Evolutionary conservation across 2,329 filamentous ascomycete genomes (phyloP).

Genomic region (Beauveria scarabaeidicola): DNA sequence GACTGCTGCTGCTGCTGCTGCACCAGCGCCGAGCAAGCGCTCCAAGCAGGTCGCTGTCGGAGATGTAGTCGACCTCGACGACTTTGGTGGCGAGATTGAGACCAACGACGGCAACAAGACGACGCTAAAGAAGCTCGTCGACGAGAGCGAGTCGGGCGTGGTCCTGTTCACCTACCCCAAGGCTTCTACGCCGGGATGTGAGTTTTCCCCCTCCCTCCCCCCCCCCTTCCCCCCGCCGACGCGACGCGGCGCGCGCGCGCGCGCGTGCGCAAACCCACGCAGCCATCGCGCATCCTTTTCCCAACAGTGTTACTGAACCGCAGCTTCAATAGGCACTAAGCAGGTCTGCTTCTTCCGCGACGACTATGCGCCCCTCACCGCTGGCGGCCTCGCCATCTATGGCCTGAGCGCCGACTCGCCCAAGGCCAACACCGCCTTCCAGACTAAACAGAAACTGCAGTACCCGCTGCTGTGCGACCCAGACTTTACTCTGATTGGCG

Average conservation of each 20-base stretch:
- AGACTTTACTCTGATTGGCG: conserved; percentile 62
- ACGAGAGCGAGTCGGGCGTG: conserved; percentile 75
- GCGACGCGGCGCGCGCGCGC: not conserved
- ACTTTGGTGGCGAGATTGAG: conserved; percentile 65
- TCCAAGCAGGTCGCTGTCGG: conserved; percentile 41
- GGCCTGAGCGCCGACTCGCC: conserved; percentile 81
- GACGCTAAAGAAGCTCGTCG: conserved; percentile 70
- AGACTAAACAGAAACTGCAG: conserved; percentile 80
- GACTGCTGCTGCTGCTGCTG: not conserved
- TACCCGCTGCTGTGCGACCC: conserved; percentile 86
- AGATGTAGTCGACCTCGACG: conserved; percentile 44
- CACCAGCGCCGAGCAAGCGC: conserved; percentile 13
- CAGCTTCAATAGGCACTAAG: conserved; percentile 61
- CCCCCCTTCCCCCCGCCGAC: not conserved
- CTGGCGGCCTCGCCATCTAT: conserved; percentile 76
- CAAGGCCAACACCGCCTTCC: conserved; percentile 89
- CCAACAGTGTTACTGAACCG: not conserved
- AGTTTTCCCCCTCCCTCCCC: conserved; percentile 28
- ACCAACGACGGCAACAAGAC: conserved; percentile 77
- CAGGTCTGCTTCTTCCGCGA: conserved; percentile 94
- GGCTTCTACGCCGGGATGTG: conserved; percentile 90
- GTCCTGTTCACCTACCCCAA: conserved; percentile 94
- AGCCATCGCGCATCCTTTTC: not conserved
- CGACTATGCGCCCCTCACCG: conserved; percentile 65
- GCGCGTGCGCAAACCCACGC: not conserved